phyloP scores from a whole-genome alignment of 306 rosid genomes.

The Vigna trinervia region DNA sequence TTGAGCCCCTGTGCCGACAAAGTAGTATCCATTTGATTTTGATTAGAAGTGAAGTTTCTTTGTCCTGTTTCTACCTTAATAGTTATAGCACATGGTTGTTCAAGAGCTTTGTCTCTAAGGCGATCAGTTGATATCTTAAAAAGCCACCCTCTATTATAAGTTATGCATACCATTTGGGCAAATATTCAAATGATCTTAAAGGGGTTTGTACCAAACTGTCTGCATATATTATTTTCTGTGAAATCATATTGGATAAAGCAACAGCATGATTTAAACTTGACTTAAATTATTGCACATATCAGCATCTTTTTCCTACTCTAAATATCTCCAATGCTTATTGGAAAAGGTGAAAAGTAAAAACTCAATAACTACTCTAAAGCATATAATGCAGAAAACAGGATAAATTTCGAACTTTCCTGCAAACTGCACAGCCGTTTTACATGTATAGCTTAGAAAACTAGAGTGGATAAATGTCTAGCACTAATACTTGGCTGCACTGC shows the following conservation, averaged over 20 bases:
- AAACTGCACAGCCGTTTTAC: not conserved
- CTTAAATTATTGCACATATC: constrained; percentile 34
- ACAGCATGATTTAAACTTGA: constrained; percentile 29
- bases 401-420: not conserved
- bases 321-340: constrained; percentile 11
- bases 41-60: constrained; percentile 9
- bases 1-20: constrained; percentile 32
- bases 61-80: not conserved
- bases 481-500: not conserved
- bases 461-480: not conserved
- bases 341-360: not conserved
- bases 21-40: constrained; percentile 30
- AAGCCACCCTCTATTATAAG: constrained; percentile 12
- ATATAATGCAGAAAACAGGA: constrained; percentile 12
- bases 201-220: constrained; percentile 30
- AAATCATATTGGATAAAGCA: constrained; percentile 27
- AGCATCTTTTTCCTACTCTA: constrained; percentile 20
- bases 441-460: not conserved
- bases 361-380: not conserved
- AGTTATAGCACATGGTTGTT: constrained; percentile 7
- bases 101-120: constrained; percentile 14
- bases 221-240: not conserved
- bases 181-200: constrained; percentile 29
- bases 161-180: constrained; percentile 20
- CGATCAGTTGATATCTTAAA: not conserved